phyloP scores from a whole-genome alignment of 495 filamentous ascomycete genomes.

The Neurospora sublineolata region DNA sequence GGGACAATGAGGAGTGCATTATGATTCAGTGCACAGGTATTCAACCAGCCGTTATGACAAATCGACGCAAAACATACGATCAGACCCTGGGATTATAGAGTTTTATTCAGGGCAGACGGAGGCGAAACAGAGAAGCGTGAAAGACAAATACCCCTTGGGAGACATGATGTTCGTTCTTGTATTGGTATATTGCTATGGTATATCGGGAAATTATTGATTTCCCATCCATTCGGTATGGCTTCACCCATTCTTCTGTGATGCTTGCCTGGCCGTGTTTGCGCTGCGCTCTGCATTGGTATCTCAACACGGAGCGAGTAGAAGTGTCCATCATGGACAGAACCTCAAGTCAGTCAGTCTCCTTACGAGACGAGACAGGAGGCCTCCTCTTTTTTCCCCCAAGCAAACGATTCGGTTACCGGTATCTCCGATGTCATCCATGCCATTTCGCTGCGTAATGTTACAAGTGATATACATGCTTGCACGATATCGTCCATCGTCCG shows the following conservation, averaged over 20 bases:
- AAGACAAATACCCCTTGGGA: neutral
- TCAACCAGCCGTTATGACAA: neutral
- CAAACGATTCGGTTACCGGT: neutral
- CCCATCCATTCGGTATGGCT: neutral
- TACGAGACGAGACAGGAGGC: neutral
- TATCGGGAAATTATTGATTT: neutral
- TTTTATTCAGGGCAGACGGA: neutral
- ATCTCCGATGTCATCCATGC: neutral
- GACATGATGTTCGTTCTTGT: neutral
- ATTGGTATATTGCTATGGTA: neutral
- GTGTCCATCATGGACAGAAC: neutral
- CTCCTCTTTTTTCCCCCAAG: neutral
- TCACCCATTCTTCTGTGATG: slow-evolving; percentile 5
- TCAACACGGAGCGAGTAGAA: neutral
- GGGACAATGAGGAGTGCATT: neutral
- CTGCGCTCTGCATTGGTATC: neutral
- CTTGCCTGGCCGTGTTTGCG: neutral
- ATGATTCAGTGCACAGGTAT: neutral
- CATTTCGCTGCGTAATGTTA: slow-evolving; percentile 12
- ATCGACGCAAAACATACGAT: neutral
- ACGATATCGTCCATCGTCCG: neutral
- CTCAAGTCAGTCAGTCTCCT: neutral
- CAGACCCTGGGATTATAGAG: neutral
- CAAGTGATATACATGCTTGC: slow-evolving; percentile 11
- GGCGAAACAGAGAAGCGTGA: neutral